Evolutionary conservation across 2,329 filamentous ascomycete species (phyloP), one percentile per base, ranked within the genome.

Genomic region (Cytospora schulzeri): DNA sequence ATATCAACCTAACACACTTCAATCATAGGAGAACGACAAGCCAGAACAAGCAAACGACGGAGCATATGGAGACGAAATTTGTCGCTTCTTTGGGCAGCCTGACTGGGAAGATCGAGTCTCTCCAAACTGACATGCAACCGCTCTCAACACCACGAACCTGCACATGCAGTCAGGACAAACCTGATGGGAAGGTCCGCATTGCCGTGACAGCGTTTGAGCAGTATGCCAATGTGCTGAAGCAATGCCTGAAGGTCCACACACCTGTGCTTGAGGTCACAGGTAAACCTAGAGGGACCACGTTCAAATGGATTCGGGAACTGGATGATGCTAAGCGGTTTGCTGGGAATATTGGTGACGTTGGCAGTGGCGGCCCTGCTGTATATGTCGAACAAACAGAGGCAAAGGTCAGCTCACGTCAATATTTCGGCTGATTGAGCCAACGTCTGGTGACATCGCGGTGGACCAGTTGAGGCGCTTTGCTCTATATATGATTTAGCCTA

Each of bases 181-280:
- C 19, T 9, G 50, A 33, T 4, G 60, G 52, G 4, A 24, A 63
- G 3, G 7, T 41, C 4, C 14, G 35, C 1, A 26, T 38, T 4
- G 45, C 33, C 24, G 17, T 31, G 7, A 17, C 35, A 12, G 28
- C 12, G 6, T 24, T 63, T 24, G 35, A 48, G 9, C 24, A 48
- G 33, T 48, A 63, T 12, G 31, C 45, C 2, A 12, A 17, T 12
- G 50, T 48, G 54, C 24, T 63, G 33, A 57, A 26, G 48, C 7
- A 17, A 28, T 54, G 61, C 19, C 11, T 58, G 8, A 11, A 35
- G 26, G 38, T 53, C 9, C 41, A 58, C 19, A 33, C 51, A 54
- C 61, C 61, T 12, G 61, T 55, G 4, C 31, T 63, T 11, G n/a
- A 52, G 14, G 54, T 53, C 45, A 57, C 26, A 7, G 57, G 55